Evolutionary conservation across 2,329 filamentous ascomycete genomes (phyloP), one percentile per base, ranked within the genome.

Genomic region (Teratosphaeria pseudoeucalypti): DNA sequence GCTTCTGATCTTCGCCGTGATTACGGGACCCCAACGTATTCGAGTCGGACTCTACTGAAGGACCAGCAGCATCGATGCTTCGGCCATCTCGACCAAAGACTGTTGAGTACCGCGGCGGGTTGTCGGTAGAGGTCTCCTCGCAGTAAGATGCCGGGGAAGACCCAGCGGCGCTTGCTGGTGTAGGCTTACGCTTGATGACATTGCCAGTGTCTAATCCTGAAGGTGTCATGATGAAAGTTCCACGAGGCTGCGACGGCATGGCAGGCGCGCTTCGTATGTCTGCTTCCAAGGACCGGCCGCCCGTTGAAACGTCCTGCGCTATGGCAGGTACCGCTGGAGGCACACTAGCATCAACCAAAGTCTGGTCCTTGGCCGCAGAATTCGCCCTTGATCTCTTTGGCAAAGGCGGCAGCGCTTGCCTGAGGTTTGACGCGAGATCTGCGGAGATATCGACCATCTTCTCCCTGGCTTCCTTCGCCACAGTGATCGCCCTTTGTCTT

Each of bases 91-190:
- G 55, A 55, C 66, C 71, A 57, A 78, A 72, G 49, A 78, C 66
- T 2, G 73, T 72, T 7, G 77, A 79, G 60, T 79, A 77, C 26
- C 76, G 67, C 11, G 77, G 76, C 27, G 76, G 76, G 5, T 74
- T 70, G 57, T 43, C 74, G 73, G 59, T 75, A 76, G 27, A 74
- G 71, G 29, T 59, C 6, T 49, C 43, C 6, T 49, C 43, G 16
- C 7, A n/a, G 26, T 23, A n/a, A 23, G 43, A 49, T 49, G 43
- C 37, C 62, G 34, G 54, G 32, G 55, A 47, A 53, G 58, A 39
- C 14, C 37, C 55, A 23, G 49, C 16, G 23, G 57, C 57, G 26
- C 29, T 34, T 23, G 58, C 19, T 29, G 65, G 60, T 23, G 60
- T 56, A 10, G 61, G 63, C 54, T 63, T 65, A 4, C 63, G 39